Evolutionary conservation across 1,284 basidiomycete genomes (phyloP).

Genomic region (Rhodotorula sp.): DNA sequence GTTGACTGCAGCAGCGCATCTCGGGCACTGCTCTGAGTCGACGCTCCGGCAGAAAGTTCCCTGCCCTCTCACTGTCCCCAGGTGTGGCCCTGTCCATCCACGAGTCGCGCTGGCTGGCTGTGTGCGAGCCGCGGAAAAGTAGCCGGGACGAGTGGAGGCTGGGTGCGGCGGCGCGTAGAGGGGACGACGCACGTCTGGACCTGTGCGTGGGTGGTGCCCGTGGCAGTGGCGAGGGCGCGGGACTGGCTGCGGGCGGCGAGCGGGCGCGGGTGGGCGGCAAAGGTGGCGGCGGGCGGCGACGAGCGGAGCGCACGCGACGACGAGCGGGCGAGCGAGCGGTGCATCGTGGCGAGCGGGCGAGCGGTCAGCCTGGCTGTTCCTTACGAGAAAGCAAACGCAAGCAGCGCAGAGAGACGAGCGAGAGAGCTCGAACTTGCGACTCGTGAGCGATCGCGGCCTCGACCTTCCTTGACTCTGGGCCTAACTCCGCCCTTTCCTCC

Average conservation of each 20-base stretch:
- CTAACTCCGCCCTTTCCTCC: too few relatives aligned
- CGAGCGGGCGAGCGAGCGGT: slow-evolving; percentile 2
- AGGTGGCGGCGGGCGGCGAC: not conserved
- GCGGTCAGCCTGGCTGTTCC: not conserved
- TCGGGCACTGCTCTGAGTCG: too few relatives aligned
- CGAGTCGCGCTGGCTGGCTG: too few relatives aligned
- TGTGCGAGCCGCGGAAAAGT: not conserved
- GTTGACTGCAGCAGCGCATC: too few relatives aligned
- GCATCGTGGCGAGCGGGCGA: not conserved
- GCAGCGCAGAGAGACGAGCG: not conserved
- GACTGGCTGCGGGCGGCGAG: not conserved
- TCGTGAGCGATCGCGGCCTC: too few relatives aligned
- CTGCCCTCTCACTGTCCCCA: too few relatives aligned
- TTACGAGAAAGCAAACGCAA: not conserved
- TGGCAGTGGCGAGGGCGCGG: slow-evolving; percentile 27
- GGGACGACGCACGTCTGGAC: slow-evolving; percentile 26
- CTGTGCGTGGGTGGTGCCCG: slow-evolving; percentile 27
- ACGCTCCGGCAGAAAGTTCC: too few relatives aligned
- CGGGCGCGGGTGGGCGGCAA: not conserved
- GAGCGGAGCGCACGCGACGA: not conserved
- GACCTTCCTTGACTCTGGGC: too few relatives aligned
- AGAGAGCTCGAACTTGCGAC: too few relatives aligned
- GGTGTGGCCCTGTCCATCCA: too few relatives aligned
- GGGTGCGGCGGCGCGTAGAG: not conserved
- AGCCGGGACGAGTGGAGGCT: not conserved